These are phyloP conservation scores for Pholiota microspora DNA, from an alignment of 768 basidiomycete genomes.

Conservation along the genomic window DNA sequence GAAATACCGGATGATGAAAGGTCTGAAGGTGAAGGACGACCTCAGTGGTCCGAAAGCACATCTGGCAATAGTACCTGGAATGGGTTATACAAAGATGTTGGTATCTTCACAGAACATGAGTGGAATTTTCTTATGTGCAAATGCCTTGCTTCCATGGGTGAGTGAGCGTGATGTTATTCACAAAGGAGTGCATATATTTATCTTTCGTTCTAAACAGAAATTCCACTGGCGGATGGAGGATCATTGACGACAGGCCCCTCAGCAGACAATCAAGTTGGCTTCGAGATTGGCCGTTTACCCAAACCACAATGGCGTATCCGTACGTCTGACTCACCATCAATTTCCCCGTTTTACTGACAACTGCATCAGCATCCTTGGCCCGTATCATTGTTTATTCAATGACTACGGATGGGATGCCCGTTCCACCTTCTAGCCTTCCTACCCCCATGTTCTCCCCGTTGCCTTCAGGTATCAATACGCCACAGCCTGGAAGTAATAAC, in stretches of 20 bases:
- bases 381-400: conserved; percentile 89
- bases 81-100: conserved; percentile 83
- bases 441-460: conserved; percentile 77
- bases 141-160: conserved; percentile 81
- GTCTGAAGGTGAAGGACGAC: conserved; percentile 61
- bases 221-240: conserved; percentile 69
- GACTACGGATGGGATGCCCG: conserved; percentile 59
- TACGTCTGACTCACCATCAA: conserved; percentile 43
- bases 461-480: conserved; percentile 61
- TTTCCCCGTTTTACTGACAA: conserved; percentile 17
- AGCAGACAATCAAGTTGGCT: conserved; percentile 70
- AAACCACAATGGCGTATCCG: conserved; percentile 74
- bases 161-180: conserved; percentile 20
- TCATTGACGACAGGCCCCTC: conserved; percentile 74
- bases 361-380: conserved; percentile 65
- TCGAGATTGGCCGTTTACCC: conserved; percentile 71
- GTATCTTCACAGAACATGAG: conserved; percentile 82
- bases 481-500: conserved; percentile 42
- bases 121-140: conserved; percentile 89
- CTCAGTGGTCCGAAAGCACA: conserved; percentile 48
- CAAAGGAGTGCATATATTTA: conserved; percentile 4
- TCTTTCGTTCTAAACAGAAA: conserved; percentile 41
- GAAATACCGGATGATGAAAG: conserved; percentile 69
- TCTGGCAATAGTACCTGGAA: conserved; percentile 47
- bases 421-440: conserved; percentile 56